Conservation (phyloP, 257 asterid genomes). For the Primulina tabacum region DNA sequence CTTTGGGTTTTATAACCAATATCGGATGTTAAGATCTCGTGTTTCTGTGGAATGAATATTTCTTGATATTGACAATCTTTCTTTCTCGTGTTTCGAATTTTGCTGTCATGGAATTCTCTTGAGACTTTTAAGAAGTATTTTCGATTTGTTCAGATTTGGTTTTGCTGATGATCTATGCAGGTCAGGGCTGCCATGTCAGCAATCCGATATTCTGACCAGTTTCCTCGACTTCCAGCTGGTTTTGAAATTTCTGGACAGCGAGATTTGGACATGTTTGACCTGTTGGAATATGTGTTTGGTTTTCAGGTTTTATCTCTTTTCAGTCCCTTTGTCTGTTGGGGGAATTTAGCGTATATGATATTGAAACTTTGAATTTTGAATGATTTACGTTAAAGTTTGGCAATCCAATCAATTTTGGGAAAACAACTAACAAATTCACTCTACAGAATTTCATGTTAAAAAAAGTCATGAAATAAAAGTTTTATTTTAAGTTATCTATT, state of each 20-base stretch:
- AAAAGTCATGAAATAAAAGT: not conserved
- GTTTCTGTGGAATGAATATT: slow-evolving; percentile 8
- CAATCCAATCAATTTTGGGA: not conserved
- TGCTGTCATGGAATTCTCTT: not conserved
- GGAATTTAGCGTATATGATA: slow-evolving; percentile 2
- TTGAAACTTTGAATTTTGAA: slow-evolving; percentile 14
- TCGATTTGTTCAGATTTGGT: slow-evolving; percentile 1
- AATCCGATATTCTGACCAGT: slow-evolving; percentile 68
- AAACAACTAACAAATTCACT: not conserved
- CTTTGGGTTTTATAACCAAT: not conserved
- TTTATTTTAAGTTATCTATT: too few relatives aligned
- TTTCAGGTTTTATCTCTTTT: slow-evolving; percentile 63
- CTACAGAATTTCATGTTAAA: not conserved
- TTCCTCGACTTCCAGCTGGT: slow-evolving; percentile 74
- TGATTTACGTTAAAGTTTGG: slow-evolving; percentile 1
- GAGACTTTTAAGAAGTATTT: not conserved
- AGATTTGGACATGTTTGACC: slow-evolving; percentile 88
- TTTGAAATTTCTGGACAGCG: slow-evolving; percentile 67
- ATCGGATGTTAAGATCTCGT: slow-evolving; percentile 15
- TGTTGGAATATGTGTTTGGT: slow-evolving; percentile 85
- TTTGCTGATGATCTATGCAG: slow-evolving; percentile 40
- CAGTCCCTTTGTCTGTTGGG: not conserved
- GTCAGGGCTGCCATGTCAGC: slow-evolving; percentile 84
- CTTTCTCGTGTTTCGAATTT: too few relatives aligned
- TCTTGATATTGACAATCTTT: slow-evolving; percentile 4